Evolutionary conservation across 2,329 filamentous ascomycete genomes (phyloP), one percentile per base, ranked within the genome.

Genomic region (Aspergillus arachidicola): DNA sequence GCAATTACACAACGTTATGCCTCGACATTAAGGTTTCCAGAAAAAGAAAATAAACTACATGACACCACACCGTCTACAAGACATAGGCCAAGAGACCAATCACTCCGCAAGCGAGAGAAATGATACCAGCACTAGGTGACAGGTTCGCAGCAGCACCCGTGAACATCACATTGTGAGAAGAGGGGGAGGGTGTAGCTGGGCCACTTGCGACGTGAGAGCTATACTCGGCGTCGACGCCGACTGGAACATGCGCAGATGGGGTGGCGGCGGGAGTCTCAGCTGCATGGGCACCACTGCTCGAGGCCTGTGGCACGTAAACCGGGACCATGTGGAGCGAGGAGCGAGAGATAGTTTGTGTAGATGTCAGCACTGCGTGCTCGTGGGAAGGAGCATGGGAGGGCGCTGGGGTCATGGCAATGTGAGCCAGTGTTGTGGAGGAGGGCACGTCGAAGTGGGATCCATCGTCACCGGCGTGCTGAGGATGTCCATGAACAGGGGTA

Each of bases 171-270:
- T 56, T 65, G 63, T 68, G 82, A 72, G 67, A 81, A 71, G 43
- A 79, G 73, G 54, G 77, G 72, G 60, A 79, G 68, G 26, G 77
- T 71, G 9, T 80, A 80, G 34, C 77, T 4, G 43, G 77, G 61
- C 82, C 78, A 60, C 72, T 71, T 61, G 26, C 55, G 41, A 28
- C n/a, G 26, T 63, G 67, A 71, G 60, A 76, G 66, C 65, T 57
- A 56, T 38, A 21, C 14, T 34, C 36, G 11, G 23, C 48, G 32
- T 36, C 56, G 45, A 41, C 45, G 21, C 48, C 21, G 38, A 66
- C 6, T 59, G 48, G 50, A 19, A 54, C 57, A 14, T 55, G 64
- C 23, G 59, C 50, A 1, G 71, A 64, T 11, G 51, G 30, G 3
- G 51, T 55, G 12, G 48, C 12, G 10, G 16, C 19, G 12, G 26